phyloP scores from a whole-genome alignment of 768 basidiomycete species.

The Phlegmacium glaucopus region DNA sequence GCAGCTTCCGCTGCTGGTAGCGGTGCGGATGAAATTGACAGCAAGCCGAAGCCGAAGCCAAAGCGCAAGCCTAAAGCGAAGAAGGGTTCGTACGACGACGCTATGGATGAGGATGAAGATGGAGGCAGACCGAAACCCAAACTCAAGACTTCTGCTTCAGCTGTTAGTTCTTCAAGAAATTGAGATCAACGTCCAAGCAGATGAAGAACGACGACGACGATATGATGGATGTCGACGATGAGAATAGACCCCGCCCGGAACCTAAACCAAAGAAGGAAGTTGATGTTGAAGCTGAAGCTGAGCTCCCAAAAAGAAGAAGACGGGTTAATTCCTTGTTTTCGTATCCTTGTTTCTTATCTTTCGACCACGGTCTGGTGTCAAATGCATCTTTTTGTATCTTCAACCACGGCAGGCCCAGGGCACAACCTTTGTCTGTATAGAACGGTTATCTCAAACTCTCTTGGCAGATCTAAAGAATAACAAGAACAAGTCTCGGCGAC shows the following conservation, averaged over 20 bases:
- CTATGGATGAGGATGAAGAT: constrained; percentile 45
- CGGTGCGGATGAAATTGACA: constrained; percentile 40
- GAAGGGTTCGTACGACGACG: constrained; percentile 40
- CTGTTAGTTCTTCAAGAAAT: no score
- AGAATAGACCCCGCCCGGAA: constrained; percentile 33
- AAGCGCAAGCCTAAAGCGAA: constrained; percentile 46
- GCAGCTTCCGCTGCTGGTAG: constrained; percentile 13
- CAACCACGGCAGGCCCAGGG: no score
- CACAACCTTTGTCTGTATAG: no score
- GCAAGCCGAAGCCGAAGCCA: constrained; percentile 43
- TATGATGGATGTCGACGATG: constrained; percentile 46
- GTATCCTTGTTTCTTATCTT: no score
- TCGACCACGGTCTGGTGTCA: no score
- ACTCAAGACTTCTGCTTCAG: no score
- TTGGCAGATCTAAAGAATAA: no score
- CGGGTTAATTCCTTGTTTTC: no score
- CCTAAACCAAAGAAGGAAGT: constrained; percentile 42
- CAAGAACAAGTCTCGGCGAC: no score
- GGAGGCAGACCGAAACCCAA: constrained; percentile 26
- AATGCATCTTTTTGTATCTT: no score
- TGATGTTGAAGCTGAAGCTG: constrained; percentile 37
- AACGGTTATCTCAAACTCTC: no score
- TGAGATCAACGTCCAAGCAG: no score
- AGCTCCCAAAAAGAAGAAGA: constrained; percentile 70
- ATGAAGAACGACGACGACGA: constrained; percentile 39